Percentiles rank a stretch among this genome's conserved stretches.
Evolutionary conservation across 2,329 filamentous ascomycete species (phyloP).

Genomic region (Penicillium sp.): DNA sequence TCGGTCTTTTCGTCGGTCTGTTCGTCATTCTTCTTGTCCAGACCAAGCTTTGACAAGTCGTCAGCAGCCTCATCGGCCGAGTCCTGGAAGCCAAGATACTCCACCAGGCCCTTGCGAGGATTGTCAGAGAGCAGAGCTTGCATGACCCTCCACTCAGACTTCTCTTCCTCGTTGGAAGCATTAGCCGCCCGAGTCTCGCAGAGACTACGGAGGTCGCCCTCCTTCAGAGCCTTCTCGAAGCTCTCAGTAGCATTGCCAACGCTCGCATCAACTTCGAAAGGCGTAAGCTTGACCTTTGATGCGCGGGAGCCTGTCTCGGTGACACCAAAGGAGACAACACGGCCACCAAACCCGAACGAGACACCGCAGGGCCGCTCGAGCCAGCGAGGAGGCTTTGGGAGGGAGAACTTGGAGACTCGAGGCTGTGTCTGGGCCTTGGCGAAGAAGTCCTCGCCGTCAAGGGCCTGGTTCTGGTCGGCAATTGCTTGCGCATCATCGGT

Average conservation of each 20-base stretch:
- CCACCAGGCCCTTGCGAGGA: constrained; percentile 77
- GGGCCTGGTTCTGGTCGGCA: constrained; percentile 59
- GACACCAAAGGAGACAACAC: constrained; percentile 70
- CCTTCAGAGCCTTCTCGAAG: constrained; percentile 77
- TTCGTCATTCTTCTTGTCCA: constrained; percentile 37
- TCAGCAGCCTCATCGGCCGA: constrained; percentile 49
- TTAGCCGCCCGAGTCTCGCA: constrained; percentile 73
- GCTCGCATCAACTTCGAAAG: constrained; percentile 82
- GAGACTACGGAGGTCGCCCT: constrained; percentile 71
- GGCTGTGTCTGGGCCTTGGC: constrained; percentile 87
- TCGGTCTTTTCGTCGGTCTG: constrained; percentile 42
- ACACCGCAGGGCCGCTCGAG: constrained; percentile 77
- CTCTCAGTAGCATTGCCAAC: constrained; percentile 79
- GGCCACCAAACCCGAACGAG: constrained; percentile 93
- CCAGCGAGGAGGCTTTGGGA: constrained; percentile 85
- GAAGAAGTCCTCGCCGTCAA: constrained; percentile 95
- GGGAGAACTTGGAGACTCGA: constrained; percentile 81
- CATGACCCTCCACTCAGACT: constrained; percentile 92
- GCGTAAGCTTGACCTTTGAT: constrained; percentile 77
- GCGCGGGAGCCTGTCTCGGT: constrained; percentile 58
- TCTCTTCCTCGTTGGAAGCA: constrained; percentile 82
- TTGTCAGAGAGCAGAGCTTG: constrained; percentile 80
- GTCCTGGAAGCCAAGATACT: constrained; percentile 82
- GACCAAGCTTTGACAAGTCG: constrained; percentile 40
- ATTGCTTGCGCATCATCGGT: constrained; percentile 60